Base-by-base conservation (phyloP, 2,329 filamentous ascomycete species). In the Pseudogymnoascus sp. region DNA sequence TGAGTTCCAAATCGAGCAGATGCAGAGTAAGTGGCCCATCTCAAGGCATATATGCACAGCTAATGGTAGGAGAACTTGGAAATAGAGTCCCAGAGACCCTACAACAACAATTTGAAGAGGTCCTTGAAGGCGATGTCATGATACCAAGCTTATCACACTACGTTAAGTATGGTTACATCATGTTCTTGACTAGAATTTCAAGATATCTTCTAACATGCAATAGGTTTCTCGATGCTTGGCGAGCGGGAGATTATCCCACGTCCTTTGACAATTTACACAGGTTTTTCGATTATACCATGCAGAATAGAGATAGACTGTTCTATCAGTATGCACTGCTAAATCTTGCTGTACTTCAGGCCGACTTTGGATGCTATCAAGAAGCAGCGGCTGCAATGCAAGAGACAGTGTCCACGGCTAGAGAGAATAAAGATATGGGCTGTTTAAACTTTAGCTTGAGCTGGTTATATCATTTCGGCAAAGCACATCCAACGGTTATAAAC, bases 311-410 rank as follows among this genome's bases (percentile, higher is more conserved):
- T 68, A 86, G 89, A 24, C 83, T 89, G 4, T 92, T 92, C 68
- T 97, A 99, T 70, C 94, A 97, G 71, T 96, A 97, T 71, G 94
- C 94, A 0, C 77, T 97, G 11, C 86, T 99, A 71, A 97, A 97
- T 70, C 82, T 97, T 63, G 93, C 92, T 3, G 90, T 97, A 35
- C 81, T 97, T 4, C 93, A 99, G 71, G 90, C 92, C 13, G 94
- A 97, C 72, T 97, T 97, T 77, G 92, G 92, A 54, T 96, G 90
- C 71, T 87, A 92, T 72, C 83, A 85, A 40, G 92, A 97, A 74
- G 93, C 93, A 5, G 83, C 97, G n/a, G 84, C 90, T 9, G 90
- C 93, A 10, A 96, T 99, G 86, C 86, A 96, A 44, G 94, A 97
- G 73, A 92, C 93, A 0, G 92, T 99, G 35, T 87, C 92, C 0